Conservation (phyloP, 129 eudicot genomes). For the Helichrysum umbraculigerum region DNA sequence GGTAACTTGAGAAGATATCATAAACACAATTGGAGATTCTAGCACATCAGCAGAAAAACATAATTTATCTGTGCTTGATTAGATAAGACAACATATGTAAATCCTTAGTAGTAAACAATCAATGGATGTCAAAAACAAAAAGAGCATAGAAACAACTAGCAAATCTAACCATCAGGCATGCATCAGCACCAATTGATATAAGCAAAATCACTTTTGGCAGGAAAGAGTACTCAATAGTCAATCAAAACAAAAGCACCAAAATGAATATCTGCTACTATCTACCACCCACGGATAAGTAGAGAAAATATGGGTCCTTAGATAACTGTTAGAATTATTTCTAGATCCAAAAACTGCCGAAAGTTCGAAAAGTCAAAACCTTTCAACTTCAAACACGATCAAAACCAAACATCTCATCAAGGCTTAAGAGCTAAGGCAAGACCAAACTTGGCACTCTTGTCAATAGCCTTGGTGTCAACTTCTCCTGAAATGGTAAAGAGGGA, state of each 20-base stretch:
- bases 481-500: constrained; percentile 85
- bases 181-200: constrained; percentile 4
- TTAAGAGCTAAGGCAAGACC: constrained; percentile 94
- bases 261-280: constrained; percentile 26
- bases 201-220: constrained; percentile 22
- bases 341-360: constrained; percentile 25
- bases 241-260: constrained; percentile 16
- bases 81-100: background rate
- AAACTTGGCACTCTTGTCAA: constrained; percentile 88
- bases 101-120: background rate
- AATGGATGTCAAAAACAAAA: background rate
- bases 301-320: constrained; percentile 9
- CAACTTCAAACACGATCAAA: constrained; percentile 3
- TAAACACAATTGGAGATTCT: too few species aligned
- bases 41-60: background rate
- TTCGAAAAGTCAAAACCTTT: constrained; percentile 23
- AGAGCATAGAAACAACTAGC: background rate
- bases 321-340: constrained; percentile 21
- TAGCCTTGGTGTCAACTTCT: constrained; percentile 79
- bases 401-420: constrained; percentile 40
- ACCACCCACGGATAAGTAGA: constrained; percentile 30
- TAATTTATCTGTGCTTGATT: background rate
- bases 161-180: background rate
- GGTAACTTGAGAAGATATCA: too few species aligned
- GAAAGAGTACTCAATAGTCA: constrained; percentile 8